Base-by-base conservation (phyloP, 1,284 basidiomycete species). In the Lentinula novae-zelandiae region DNA sequence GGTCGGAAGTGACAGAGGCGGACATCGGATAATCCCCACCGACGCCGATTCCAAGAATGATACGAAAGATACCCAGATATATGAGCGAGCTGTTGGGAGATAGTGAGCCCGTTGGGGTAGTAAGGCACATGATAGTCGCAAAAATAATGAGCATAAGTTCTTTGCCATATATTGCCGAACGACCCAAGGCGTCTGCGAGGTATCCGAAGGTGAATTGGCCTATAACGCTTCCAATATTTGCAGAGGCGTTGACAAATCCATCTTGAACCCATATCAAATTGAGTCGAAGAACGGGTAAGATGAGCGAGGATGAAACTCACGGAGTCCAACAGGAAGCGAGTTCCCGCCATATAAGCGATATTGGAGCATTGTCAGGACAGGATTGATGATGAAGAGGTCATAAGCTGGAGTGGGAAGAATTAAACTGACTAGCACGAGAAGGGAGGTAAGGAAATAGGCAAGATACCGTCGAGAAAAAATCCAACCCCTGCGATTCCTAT, bases 11-110 rank as follows among this genome's bases (percentile, higher is more conserved):
- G 60, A 89, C 75, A n/a, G 82, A 82, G 2, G 87, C 87, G 6
- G 82, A 85, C 86, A 92, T 88, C 12, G 91, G 91, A 70, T 93
- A 93, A 73, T 94, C 92, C 31, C 90, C 92, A 31, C 92, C 92
- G 5, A 93, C 88, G 38, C 89, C 89, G 17, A 91, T 75, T 0
- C 89, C 89, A 52, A 91, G 83, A 17, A 92, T 69, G 60, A 90
- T 88, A 34, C 90, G 85, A 72, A 83, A 92, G 9, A 84, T 70
- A 27, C 77, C 78, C 9, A 90, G 75, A 70, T 86, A 90, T 63
- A 89, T 82, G 58, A 90, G 75, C 20, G 71, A 76, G 17, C 71
- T 65, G 42, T 80, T 69, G 5, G 86, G 80, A 10, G 70, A 71
- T 17, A 79, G 71, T 0, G 68, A 63, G 3, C 78, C 78, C 2